Percentiles rank a stretch among this genome's conserved stretches.
These are phyloP conservation scores for Spiraea crenata DNA, from an alignment of 331 rosid genomes.

Conservation along the genomic window DNA sequence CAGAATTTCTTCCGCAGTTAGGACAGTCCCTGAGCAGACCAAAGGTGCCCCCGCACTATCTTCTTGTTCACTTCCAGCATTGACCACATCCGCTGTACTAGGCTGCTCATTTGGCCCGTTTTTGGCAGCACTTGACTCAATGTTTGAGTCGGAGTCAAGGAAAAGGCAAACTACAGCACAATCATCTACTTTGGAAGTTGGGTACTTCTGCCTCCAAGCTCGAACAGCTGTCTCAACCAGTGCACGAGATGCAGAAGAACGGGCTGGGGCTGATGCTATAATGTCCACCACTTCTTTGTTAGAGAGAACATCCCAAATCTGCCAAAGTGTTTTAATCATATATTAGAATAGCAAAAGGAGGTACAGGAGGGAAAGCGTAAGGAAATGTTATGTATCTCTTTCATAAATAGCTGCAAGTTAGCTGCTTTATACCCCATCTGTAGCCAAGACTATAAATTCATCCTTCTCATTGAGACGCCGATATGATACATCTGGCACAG, in stretches of 20 bases:
- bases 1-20: constrained; percentile 29
- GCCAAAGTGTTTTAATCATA: constrained; percentile 9
- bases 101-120: constrained; percentile 43
- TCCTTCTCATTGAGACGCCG: constrained; percentile 68
- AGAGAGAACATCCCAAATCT: constrained; percentile 98
- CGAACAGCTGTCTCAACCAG: constrained; percentile 88
- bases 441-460: constrained; percentile 84
- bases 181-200: constrained; percentile 93
- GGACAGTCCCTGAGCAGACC: constrained; percentile 56
- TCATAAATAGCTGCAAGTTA: constrained; percentile 8
- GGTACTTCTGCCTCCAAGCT: constrained; percentile 80
- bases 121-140: constrained; percentile 44
- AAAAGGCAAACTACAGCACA: constrained; percentile 96
- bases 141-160: constrained; percentile 45
- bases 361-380: background rate
- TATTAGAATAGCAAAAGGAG: constrained; percentile 5
- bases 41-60: constrained; percentile 34
- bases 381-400: constrained; percentile 3
- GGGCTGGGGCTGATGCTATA: constrained; percentile 61
- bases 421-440: constrained; percentile 77
- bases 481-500: constrained; percentile 86
- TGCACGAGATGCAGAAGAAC: constrained; percentile 68
- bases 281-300: constrained; percentile 95
- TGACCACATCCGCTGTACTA: constrained; percentile 30
- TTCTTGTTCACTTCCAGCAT: constrained; percentile 32